A percentile compares a stretch with the other conserved stretches of the same genome.
These are phyloP conservation scores for Pseudogymnoascus sp. DNA, from an alignment of 2,329 filamentous ascomycete species.

Conservation along the genomic window DNA sequence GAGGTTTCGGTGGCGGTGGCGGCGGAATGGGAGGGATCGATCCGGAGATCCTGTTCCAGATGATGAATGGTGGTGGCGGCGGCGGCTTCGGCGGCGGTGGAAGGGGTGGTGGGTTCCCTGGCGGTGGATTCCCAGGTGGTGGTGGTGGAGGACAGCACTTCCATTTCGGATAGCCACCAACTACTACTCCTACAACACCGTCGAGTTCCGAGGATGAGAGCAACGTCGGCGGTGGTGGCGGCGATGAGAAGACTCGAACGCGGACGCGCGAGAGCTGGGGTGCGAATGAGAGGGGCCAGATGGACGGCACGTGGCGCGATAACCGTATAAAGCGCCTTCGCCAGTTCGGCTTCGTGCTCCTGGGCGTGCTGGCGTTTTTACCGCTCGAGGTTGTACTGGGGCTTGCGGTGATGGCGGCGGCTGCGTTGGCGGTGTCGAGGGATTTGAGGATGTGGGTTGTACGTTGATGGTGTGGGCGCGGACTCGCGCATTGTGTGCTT, in stretches of 20 bases:
- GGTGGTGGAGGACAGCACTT: slow-evolving; percentile 1
- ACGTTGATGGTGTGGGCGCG: not conserved
- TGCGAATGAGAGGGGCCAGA: not conserved
- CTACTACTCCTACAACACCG: not conserved
- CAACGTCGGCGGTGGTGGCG: not conserved
- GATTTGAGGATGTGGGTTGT: slow-evolving; percentile 1
- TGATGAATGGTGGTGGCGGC: slow-evolving; percentile 63
- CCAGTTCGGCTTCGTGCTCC: not conserved
- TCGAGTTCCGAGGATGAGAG: not conserved
- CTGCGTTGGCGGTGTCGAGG: not conserved
- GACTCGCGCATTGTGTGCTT: not conserved
- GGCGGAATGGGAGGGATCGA: slow-evolving; percentile 47
- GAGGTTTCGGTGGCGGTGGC: slow-evolving; percentile 50
- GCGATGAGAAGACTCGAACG: not conserved
- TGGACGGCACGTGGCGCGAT: not conserved
- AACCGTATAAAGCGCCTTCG: not conserved
- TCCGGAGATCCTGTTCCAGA: slow-evolving; percentile 70
- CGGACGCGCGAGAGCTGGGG: not conserved
- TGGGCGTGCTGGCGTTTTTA: not conserved
- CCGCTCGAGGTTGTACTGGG: not conserved
- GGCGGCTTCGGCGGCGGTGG: slow-evolving; percentile 41
- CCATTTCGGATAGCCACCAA: slow-evolving; percentile 10
- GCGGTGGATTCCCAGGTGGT: slow-evolving; percentile 9
- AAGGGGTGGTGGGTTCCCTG: slow-evolving; percentile 29
- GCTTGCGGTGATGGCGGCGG: not conserved